Evolutionary conservation across 1,284 basidiomycete genomes (phyloP).

Genomic region (Schizopora paradoxa): DNA sequence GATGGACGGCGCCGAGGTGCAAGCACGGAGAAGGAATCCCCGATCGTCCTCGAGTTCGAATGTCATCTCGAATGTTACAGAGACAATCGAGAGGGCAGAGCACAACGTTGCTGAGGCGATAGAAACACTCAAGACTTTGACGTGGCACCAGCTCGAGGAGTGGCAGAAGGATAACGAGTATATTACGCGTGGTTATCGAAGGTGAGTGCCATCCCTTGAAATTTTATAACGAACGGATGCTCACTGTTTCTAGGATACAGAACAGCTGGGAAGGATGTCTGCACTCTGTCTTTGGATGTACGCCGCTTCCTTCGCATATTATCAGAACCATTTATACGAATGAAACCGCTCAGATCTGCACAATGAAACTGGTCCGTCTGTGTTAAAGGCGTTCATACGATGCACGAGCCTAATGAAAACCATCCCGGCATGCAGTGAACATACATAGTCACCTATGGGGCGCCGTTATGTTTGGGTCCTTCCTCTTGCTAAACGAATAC

Average conservation of each 20-base stretch:
- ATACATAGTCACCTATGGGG: constrained; percentile 86
- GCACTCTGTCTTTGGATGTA: constrained; percentile 68
- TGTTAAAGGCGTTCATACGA: constrained; percentile 3
- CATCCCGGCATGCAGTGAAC: constrained; percentile 54
- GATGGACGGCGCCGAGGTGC: too few relatives aligned
- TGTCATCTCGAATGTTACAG: constrained; percentile 14
- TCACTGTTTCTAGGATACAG: constrained; percentile 43
- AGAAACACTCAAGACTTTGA: constrained; percentile 35
- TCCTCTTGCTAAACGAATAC: constrained; percentile 49
- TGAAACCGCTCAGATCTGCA: constrained; percentile 55
- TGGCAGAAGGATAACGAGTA: constrained; percentile 77
- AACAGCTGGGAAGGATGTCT: constrained; percentile 62
- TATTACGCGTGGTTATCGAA: constrained; percentile 68
- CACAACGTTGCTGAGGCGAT: constrained; percentile 10
- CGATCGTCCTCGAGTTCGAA: too few relatives aligned
- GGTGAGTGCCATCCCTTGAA: constrained; percentile 34
- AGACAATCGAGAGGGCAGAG: constrained; percentile 12
- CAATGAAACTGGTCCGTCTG: constrained; percentile 68
- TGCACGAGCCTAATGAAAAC: constrained; percentile 1
- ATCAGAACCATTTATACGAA: constrained; percentile 1
- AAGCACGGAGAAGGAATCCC: too few relatives aligned
- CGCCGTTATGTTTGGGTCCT: constrained; percentile 56
- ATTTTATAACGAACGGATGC: neutral
- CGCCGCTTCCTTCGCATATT: constrained; percentile 28
- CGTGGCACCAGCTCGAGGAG: constrained; percentile 58